Conservation (phyloP, 352 stramenopile genomes). For the Phytophthora macrochlamydospora region DNA sequence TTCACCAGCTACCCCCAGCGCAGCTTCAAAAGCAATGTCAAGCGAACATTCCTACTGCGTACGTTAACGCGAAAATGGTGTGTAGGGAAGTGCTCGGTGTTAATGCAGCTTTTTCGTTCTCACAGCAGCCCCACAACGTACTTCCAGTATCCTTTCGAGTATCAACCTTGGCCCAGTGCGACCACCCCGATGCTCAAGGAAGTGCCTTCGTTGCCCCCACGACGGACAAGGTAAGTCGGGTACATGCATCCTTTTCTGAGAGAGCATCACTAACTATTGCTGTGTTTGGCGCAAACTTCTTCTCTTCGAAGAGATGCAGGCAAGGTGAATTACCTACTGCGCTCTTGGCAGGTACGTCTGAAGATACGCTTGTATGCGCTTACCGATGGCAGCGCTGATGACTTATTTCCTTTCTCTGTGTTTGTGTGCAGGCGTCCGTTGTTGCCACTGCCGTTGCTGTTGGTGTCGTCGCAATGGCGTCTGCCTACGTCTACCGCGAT, state of each 20-base stretch:
- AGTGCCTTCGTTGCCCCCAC: conserved; percentile 29
- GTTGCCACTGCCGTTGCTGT: conserved; percentile 33
- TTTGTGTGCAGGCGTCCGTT: conserved; percentile 27
- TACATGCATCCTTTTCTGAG: neutral
- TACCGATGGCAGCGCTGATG: too few relatives aligned
- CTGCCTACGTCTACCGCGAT: conserved; percentile 40
- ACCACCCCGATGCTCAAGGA: conserved; percentile 28
- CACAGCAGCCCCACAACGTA: conserved; percentile 29
- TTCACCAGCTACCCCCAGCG: conserved; percentile 59
- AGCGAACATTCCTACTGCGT: conserved; percentile 23
- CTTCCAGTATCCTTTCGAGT: conserved; percentile 45
- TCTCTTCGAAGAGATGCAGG: conserved; percentile 13
- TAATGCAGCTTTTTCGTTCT: too few relatives aligned
- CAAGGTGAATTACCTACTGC: conserved; percentile 15
- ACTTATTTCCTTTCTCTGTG: neutral
- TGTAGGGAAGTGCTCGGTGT: neutral
- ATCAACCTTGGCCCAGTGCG: conserved; percentile 39
- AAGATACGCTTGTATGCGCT: neutral
- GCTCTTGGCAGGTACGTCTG: conserved; percentile 30
- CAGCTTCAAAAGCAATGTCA: conserved; percentile 39
- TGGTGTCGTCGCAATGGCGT: conserved; percentile 36
- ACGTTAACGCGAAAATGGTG: conserved; percentile 13
- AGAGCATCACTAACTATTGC: neutral
- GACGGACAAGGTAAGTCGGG: conserved; percentile 25
- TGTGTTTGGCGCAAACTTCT: neutral